Percentiles rank a stretch among this genome's conserved stretches.
Evolutionary conservation across 2,329 filamentous ascomycete species (phyloP).

Genomic region (Knoxdaviesia capensis): DNA sequence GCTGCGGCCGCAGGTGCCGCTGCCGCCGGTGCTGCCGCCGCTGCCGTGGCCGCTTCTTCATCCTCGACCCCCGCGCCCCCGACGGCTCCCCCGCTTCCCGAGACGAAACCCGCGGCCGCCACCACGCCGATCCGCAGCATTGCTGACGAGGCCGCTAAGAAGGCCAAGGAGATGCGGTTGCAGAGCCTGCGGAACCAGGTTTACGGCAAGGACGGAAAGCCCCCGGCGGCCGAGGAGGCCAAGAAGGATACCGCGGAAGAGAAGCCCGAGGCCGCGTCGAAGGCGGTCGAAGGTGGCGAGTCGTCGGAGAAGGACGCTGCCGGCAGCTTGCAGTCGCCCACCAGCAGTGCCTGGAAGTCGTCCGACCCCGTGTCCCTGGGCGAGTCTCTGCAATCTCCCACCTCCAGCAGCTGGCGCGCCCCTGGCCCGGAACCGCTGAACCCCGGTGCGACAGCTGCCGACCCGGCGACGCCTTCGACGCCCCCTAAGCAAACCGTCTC

Average conservation of each 20-base stretch:
- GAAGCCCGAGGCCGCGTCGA: not conserved
- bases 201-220: conserved; percentile 21
- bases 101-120: conserved; percentile 8
- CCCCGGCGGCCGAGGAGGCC: conserved; percentile 4
- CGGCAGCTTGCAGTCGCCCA: too few species aligned
- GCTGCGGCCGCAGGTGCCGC: conserved; percentile 5
- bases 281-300: not conserved
- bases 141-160: conserved; percentile 44
- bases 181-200: conserved; percentile 33
- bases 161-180: conserved; percentile 38
- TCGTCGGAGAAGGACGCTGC: not conserved
- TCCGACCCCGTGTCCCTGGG: not conserved
- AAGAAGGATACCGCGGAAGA: conserved; percentile 4
- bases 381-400: conserved; percentile 20
- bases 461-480: too few species aligned
- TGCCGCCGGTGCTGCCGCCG: conserved; percentile 7
- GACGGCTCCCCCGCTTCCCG: conserved; percentile 3
- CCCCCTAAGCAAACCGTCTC: conserved; percentile 4
- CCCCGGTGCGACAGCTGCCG: too few species aligned
- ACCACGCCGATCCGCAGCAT: conserved; percentile 28
- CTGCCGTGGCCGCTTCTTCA: conserved; percentile 8
- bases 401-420: conserved; percentile 17
- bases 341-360: too few species aligned
- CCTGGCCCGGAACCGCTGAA: conserved; percentile 1
- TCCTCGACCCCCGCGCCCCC: conserved; percentile 4